phyloP scores from a whole-genome alignment of 2,329 filamentous ascomycete species.

The Cercospora canescens region DNA sequence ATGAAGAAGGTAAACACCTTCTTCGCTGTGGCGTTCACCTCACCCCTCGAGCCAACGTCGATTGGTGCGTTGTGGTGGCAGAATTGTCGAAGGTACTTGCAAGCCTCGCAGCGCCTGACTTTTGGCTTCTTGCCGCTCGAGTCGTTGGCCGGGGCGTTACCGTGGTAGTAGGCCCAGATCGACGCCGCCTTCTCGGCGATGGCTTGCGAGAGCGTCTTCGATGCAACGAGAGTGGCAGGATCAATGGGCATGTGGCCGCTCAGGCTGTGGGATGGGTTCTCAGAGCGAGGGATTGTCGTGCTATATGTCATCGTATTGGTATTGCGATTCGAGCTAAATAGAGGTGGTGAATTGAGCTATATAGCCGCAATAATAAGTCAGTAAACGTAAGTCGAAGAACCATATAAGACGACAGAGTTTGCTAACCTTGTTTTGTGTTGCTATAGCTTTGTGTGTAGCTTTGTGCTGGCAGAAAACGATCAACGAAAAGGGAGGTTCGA shows the following conservation, averaged over 20 bases:
- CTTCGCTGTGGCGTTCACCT: not conserved
- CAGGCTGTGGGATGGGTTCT: not conserved
- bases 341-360: not conserved
- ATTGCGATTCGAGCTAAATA: not conserved
- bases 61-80: not conserved
- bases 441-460: not conserved
- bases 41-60: not conserved
- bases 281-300: not conserved
- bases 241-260: not conserved
- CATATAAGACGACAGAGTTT: not conserved
- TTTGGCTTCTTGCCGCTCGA: not conserved
- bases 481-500: not conserved
- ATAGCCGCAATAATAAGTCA: not conserved
- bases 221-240: not conserved
- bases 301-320: not conserved
- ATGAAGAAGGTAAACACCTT: constrained; percentile 3
- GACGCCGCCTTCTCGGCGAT: not conserved
- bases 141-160: not conserved
- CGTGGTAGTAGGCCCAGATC: not conserved
- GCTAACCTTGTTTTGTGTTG: not conserved
- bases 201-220: not conserved
- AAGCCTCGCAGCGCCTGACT: not conserved
- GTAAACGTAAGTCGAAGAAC: not conserved
- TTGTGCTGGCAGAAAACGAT: not conserved
- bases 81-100: not conserved